phyloP scores from a whole-genome alignment of 352 stramenopile species.

The Phytopythium oedochilum region DNA sequence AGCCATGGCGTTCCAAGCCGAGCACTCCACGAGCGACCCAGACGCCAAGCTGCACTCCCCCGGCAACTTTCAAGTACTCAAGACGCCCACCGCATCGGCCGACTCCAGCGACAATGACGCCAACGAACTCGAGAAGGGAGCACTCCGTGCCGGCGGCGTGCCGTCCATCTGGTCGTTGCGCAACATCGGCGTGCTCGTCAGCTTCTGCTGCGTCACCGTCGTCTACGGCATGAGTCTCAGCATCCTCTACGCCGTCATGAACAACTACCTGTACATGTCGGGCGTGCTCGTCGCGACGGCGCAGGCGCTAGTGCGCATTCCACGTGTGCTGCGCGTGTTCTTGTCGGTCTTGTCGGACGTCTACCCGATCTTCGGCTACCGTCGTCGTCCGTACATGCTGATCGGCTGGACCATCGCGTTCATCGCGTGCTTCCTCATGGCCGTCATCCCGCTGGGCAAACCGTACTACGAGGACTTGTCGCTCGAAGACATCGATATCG shows the following conservation, averaged over 20 bases:
- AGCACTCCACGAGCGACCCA: background rate
- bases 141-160: constrained; percentile 18
- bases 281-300: constrained; percentile 30
- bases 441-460: constrained; percentile 33
- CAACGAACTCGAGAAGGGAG: constrained; percentile 14
- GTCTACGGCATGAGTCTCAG: constrained; percentile 28
- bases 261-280: constrained; percentile 53
- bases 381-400: constrained; percentile 75
- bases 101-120: constrained; percentile 3
- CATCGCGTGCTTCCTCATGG: constrained; percentile 39
- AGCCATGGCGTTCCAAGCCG: constrained; percentile 13
- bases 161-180: constrained; percentile 25
- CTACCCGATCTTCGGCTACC: constrained; percentile 77
- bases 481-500: constrained; percentile 17
- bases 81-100: constrained; percentile 6
- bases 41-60: constrained; percentile 9
- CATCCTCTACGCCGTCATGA: constrained; percentile 44
- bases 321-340: constrained; percentile 43
- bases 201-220: constrained; percentile 27
- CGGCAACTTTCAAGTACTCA: constrained; percentile 11
- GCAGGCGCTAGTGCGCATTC: constrained; percentile 35
- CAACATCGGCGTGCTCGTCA: constrained; percentile 32
- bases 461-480: constrained; percentile 36
- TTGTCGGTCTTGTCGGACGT: constrained; percentile 72
- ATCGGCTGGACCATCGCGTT: constrained; percentile 51